These are phyloP conservation scores for Wallacemonas sp. DNA, from an alignment of 208 protist species.

Conservation along the genomic window DNA sequence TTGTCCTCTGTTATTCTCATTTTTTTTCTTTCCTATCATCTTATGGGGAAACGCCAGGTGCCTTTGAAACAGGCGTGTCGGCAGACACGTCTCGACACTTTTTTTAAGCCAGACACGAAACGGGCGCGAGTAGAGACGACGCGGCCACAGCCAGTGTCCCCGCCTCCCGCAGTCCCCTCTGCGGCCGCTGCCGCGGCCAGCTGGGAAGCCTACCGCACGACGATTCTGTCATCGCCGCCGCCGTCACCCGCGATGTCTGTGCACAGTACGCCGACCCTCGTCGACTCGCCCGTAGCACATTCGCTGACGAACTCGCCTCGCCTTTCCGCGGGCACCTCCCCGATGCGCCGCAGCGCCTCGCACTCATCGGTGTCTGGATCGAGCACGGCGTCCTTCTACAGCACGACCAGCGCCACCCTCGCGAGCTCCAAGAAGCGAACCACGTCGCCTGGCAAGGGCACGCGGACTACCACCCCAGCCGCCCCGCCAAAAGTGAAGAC, in stretches of 20 bases:
- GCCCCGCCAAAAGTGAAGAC: not conserved
- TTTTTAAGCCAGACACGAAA: not conserved
- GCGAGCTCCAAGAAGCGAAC: not conserved
- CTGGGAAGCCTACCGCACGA: not conserved
- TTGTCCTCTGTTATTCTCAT: not conserved
- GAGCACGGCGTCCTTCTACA: constrained; percentile 4
- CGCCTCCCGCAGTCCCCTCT: not conserved
- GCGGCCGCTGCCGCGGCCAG: not conserved
- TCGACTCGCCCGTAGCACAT: too few species aligned
- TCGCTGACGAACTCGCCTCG: too few species aligned
- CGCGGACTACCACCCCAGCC: not conserved
- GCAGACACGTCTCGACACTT: constrained; percentile 1
- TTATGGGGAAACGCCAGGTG: not conserved
- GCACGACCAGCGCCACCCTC: not conserved
- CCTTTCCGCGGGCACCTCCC: not conserved
- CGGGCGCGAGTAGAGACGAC: not conserved
- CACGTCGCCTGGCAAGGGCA: not conserved
- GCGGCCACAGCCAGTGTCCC: not conserved
- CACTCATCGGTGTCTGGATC: not conserved
- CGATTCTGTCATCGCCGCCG: constrained; percentile 1
- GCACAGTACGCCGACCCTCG: not conserved
- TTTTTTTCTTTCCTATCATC: not conserved
- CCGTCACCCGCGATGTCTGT: not conserved
- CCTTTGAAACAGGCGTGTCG: not conserved
- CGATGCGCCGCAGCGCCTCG: not conserved